Conservation (phyloP, 1,139 yeast genomes). For the Hansenula anomala region DNA sequence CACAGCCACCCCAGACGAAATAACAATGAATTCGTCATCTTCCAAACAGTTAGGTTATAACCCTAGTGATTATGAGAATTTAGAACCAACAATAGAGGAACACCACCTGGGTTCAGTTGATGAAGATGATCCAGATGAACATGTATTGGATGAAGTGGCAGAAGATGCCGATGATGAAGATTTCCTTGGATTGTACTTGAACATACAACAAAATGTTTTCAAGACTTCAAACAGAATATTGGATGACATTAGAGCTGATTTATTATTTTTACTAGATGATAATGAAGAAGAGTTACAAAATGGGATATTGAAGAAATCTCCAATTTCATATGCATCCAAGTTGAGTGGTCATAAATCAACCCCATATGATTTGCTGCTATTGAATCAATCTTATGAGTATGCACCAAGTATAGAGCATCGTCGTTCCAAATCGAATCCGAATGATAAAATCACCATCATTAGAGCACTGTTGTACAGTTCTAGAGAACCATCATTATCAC, state of each 20-base stretch:
- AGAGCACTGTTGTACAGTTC: conserved; percentile 23
- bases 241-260: conserved; percentile 48
- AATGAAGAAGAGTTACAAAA: conserved; percentile 9
- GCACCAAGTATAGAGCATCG: conserved; percentile 12
- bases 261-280: conserved; percentile 16
- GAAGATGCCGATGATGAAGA: conserved; percentile 7
- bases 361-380: conserved; percentile 17
- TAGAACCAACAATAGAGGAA: background rate
- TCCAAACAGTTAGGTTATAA: background rate
- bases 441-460: conserved; percentile 22
- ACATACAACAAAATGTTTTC: conserved; percentile 24
- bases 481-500: conserved; percentile 21
- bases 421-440: conserved; percentile 20
- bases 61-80: background rate
- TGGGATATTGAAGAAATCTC: conserved; percentile 25
- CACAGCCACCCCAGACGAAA: background rate
- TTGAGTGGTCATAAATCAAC: conserved; percentile 16
- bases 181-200: background rate
- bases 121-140: background rate
- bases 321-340: conserved; percentile 25
- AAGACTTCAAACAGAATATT: conserved; percentile 64
- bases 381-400: conserved; percentile 25
- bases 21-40: too few species aligned
- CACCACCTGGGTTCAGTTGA: background rate
- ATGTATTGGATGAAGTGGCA: background rate